phyloP scores from a whole-genome alignment of 2,329 filamentous ascomycete genomes.

The Cladosporium austrohemisphaericum region DNA sequence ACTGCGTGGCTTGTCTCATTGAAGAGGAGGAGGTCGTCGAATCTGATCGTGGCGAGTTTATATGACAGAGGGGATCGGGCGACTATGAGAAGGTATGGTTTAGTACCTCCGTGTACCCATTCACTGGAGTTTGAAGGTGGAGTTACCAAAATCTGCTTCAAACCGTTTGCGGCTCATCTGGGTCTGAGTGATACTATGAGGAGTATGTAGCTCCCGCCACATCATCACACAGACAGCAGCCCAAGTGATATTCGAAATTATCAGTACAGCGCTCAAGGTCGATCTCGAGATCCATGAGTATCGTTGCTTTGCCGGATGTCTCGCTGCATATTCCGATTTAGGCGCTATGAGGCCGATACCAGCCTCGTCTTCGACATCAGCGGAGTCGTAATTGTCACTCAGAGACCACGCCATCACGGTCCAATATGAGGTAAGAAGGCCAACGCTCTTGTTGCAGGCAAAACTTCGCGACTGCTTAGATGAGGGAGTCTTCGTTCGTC shows the following conservation, averaged over 20 bases:
- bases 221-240: not conserved
- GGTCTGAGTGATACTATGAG: not conserved
- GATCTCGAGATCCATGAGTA: not conserved
- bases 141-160: not conserved
- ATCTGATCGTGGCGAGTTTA: not conserved
- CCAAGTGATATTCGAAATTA: not conserved
- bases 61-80: not conserved
- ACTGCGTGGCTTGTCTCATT: not conserved
- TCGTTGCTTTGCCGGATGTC: not conserved
- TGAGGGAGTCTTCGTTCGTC: not conserved
- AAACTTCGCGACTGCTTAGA: not conserved
- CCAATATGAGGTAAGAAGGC: not conserved
- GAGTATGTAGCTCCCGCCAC: not conserved
- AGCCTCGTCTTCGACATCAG: not conserved
- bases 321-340: not conserved
- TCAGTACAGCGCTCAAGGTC: not conserved
- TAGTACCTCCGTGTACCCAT: not conserved
- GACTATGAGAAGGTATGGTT: not conserved
- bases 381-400: not conserved
- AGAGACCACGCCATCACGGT: not conserved
- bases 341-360: not conserved
- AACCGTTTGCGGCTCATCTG: not conserved
- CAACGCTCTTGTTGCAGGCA: too few relatives aligned
- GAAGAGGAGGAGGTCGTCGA: constrained; percentile 1
- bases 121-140: not conserved